phyloP scores from a whole-genome alignment of 1,284 basidiomycete genomes.

The Abortiporus biennis region DNA sequence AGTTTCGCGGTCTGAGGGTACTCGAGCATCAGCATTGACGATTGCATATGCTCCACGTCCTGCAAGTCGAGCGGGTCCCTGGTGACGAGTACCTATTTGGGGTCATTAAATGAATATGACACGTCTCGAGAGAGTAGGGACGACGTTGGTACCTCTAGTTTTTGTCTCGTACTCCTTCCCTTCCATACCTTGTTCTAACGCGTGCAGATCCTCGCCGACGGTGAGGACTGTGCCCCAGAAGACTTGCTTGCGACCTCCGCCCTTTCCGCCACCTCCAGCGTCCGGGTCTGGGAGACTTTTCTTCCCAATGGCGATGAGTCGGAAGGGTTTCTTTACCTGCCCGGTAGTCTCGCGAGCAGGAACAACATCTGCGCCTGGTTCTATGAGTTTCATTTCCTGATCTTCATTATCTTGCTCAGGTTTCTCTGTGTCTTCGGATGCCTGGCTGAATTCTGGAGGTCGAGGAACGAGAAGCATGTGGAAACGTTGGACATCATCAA shows the following conservation, averaged over 20 bases:
- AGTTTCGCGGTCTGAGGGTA: slow-evolving; percentile 41
- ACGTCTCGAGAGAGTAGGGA: neutral
- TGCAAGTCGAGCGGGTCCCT: slow-evolving; percentile 48
- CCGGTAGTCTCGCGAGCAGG: slow-evolving; percentile 34
- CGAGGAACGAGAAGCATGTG: slow-evolving; percentile 58
- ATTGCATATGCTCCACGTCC: slow-evolving; percentile 61
- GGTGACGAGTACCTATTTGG: slow-evolving; percentile 43
- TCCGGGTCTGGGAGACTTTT: slow-evolving; percentile 56
- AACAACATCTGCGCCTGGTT: slow-evolving; percentile 39
- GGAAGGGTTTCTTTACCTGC: slow-evolving; percentile 39
- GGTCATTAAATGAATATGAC: neutral
- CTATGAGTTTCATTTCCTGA: slow-evolving; percentile 35
- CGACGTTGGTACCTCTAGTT: slow-evolving; percentile 51
- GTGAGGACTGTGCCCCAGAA: slow-evolving; percentile 53
- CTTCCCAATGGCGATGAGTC: slow-evolving; percentile 55
- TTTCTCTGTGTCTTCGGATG: slow-evolving; percentile 12
- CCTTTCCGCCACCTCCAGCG: slow-evolving; percentile 25
- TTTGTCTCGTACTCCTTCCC: slow-evolving; percentile 59
- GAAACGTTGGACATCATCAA: slow-evolving; percentile 58
- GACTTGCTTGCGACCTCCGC: slow-evolving; percentile 35
- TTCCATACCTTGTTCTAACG: slow-evolving; percentile 45
- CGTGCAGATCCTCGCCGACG: slow-evolving; percentile 45
- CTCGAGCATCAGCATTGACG: slow-evolving; percentile 41
- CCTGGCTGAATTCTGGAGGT: slow-evolving; percentile 33
- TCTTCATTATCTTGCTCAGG: slow-evolving; percentile 21